Percentiles rank a stretch among this genome's conserved stretches.
Conservation (phyloP, 805 yeast genomes). For the Barnettozyma wickerhamii region DNA sequence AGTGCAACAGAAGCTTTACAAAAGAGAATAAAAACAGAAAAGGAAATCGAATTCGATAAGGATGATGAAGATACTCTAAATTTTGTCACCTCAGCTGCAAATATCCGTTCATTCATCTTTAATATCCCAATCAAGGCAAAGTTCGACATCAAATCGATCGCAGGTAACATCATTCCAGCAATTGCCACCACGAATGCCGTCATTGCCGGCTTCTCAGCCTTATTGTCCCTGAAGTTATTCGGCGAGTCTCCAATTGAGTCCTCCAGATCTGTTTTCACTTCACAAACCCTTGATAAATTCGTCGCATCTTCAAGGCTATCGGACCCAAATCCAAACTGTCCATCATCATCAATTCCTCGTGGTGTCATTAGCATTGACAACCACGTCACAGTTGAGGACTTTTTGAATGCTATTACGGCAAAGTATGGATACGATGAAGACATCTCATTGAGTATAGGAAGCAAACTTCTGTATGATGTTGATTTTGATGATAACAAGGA, state of each 20-base stretch:
- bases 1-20: constrained; percentile 47
- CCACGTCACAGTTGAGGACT: constrained; percentile 38
- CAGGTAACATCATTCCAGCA: constrained; percentile 98
- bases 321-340: constrained; percentile 67
- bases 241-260: constrained; percentile 27
- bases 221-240: constrained; percentile 61
- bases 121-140: constrained; percentile 66
- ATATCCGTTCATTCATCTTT: constrained; percentile 68
- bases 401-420: constrained; percentile 45
- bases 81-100: constrained; percentile 84
- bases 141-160: constrained; percentile 89
- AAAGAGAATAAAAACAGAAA: constrained; percentile 36
- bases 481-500: constrained; percentile 81
- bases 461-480: constrained; percentile 65
- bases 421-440: constrained; percentile 54
- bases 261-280: constrained; percentile 48
- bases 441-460: constrained; percentile 52
- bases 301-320: constrained; percentile 59
- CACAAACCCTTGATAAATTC: constrained; percentile 54
- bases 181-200: constrained; percentile 97
- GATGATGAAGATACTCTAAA: constrained; percentile 90
- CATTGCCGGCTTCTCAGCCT: constrained; percentile 81
- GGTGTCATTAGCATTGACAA: constrained; percentile 41
- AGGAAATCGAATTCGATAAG: constrained; percentile 70
- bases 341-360: constrained; percentile 55